These are phyloP conservation scores for Gamsiella multidivaricata DNA, from an alignment of 192 early-diverging fungal genomes.

Conservation along the genomic window DNA sequence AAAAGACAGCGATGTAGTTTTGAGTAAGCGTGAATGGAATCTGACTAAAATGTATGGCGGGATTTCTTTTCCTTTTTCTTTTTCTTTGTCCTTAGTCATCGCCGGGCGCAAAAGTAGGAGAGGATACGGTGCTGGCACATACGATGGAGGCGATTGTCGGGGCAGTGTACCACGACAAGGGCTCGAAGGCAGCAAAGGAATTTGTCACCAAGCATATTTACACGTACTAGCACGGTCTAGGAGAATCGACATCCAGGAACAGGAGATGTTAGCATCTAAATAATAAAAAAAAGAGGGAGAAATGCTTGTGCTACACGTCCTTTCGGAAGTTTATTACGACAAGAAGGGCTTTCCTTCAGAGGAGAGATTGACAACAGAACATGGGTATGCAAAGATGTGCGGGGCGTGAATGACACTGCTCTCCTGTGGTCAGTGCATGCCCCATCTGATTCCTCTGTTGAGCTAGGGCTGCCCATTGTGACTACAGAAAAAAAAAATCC, in stretches of 20 bases:
- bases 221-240: constrained; percentile 18
- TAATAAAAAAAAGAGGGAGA: not conserved
- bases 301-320: too few relatives aligned
- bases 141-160: constrained; percentile 60
- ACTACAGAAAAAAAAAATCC: too few relatives aligned
- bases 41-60: not conserved
- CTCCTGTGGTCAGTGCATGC: too few relatives aligned
- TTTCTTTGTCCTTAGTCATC: not conserved
- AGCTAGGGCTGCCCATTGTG: too few relatives aligned
- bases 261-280: not conserved
- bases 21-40: not conserved
- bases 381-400: too few relatives aligned
- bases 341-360: too few relatives aligned
- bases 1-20: not conserved
- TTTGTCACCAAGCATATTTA: constrained; percentile 55
- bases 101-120: constrained; percentile 35
- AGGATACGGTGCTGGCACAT: constrained; percentile 49
- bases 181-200: constrained; percentile 57
- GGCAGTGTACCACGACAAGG: constrained; percentile 63
- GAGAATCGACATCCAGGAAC: not conserved
- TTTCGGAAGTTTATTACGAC: too few relatives aligned
- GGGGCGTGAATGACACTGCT: too few relatives aligned
- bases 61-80: not conserved
- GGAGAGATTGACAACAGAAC: too few relatives aligned
- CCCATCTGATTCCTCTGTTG: too few relatives aligned